Conservation (phyloP, 352 stramenopile genomes). For the Phytophthora ramorum region DNA sequence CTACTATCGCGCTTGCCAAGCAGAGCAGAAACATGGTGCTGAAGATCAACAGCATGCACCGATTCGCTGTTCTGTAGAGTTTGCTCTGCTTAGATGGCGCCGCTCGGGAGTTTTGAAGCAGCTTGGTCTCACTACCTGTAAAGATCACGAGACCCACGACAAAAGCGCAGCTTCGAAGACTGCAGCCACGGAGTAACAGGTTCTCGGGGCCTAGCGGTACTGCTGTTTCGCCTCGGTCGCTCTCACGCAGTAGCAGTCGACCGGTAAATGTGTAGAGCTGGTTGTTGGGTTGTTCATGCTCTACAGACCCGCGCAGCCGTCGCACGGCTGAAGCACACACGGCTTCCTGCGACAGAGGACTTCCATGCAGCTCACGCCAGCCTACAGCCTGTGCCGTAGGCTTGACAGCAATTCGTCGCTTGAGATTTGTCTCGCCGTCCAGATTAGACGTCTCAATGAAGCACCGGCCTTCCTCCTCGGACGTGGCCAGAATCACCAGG, state of each 20-base stretch:
- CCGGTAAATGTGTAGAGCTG: conserved; percentile 82
- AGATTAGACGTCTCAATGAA: conserved; percentile 90
- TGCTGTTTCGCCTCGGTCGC: conserved; percentile 25
- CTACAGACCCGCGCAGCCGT: conserved; percentile 47
- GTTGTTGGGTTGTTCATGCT: conserved; percentile 87
- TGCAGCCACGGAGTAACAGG: conserved; percentile 93
- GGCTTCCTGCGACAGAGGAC: conserved; percentile 35
- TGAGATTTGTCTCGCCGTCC: conserved; percentile 92
- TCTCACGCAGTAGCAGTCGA: conserved; percentile 46
- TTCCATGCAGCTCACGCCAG: conserved; percentile 39
- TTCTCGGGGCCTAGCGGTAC: conserved; percentile 73
- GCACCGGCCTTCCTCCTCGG: conserved; percentile 70
- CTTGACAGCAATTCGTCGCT: conserved; percentile 64
- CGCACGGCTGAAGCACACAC: conserved; percentile 40
- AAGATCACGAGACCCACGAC: conserved; percentile 94
- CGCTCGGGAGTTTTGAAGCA: conserved; percentile 78
- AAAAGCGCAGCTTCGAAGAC: conserved; percentile 95
- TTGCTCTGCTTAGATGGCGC: conserved; percentile 90
- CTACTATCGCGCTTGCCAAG: conserved; percentile 51
- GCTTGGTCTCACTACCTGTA: conserved; percentile 89
- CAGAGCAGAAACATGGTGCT: conserved; percentile 72
- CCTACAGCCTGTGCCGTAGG: conserved; percentile 43
- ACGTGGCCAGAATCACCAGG: conserved; percentile 85
- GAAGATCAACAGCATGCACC: conserved; percentile 82
- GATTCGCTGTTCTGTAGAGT: conserved; percentile 82